Evolutionary conservation across 257 asterid genomes (phyloP), one percentile per base, ranked within the genome.

Genomic region (Primulina huaijiensis): DNA sequence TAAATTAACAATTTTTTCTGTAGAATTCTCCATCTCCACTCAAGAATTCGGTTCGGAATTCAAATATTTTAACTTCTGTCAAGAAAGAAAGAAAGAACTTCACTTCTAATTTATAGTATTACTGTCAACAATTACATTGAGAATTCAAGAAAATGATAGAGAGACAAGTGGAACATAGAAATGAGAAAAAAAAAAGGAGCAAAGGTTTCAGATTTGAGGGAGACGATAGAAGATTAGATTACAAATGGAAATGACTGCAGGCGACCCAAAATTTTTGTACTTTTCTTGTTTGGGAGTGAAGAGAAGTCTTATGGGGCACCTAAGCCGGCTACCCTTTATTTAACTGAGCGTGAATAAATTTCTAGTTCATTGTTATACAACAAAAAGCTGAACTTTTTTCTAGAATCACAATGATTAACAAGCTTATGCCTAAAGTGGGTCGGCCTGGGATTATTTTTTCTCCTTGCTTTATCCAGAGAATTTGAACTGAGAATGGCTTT

Each of bases 231-330:
- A 59, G 19, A 57, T 50, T 25, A 57, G 21, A 69, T 23, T 40
- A 62, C 55, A 23, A 71, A 72, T 5, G 4, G 64, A 55, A 52
- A 74, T 59, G 70, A 75, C 16, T 38, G 78, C 78, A 74, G 81
- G 74, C 71, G 74, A 72, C 61, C 60, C 62, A 65, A 68, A 66
- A 70, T 62, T 33, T 3, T 40, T 72, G 82, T 84, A 69, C 76
- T 75, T 76, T 87, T 67, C 80, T 79, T 85, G 84, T 82, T 75
- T 75, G 75, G 31, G 78, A 69, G 86, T 69, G 43, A 61, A 72
- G 78, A 62, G 77, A 74, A 43, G 55, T 12, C 57, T 25, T 40
- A 35, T 69, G 4, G 71, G 85, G 72, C 73, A 50, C 78, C 81
- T 62, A 64, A 62, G 79, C 78, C 77, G 84, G 83, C 84, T 80